These are phyloP conservation scores for Plenodomus tracheiphilus DNA, from an alignment of 2,329 filamentous ascomycete genomes.

Conservation along the genomic window DNA sequence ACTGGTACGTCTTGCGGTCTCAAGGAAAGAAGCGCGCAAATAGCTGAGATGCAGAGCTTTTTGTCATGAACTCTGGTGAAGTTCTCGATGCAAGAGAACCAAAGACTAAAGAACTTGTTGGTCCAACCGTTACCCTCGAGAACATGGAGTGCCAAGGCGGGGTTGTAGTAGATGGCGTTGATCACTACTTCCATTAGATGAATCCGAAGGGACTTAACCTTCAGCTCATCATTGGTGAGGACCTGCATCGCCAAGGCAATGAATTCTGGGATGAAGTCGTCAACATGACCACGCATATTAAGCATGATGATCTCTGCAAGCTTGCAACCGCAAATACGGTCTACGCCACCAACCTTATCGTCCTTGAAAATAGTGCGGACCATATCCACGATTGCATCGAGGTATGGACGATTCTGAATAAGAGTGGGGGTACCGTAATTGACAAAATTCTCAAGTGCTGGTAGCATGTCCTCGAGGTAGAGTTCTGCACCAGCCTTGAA, in stretches of 20 bases:
- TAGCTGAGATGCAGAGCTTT: conserved; percentile 95
- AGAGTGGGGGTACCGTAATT: conserved; percentile 85
- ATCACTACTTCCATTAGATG: conserved; percentile 99
- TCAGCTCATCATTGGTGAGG: conserved; percentile 73
- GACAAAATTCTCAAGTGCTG: conserved; percentile 96
- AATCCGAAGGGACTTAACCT: conserved; percentile 91
- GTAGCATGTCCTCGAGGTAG: conserved; percentile 96
- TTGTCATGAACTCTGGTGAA: conserved; percentile 97
- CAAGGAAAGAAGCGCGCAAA: conserved; percentile 80
- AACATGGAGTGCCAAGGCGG: conserved; percentile 77
- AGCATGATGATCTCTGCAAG: conserved; percentile 97
- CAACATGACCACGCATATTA: conserved; percentile 84
- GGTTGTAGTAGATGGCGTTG: conserved; percentile 98
- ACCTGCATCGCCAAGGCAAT: conserved; percentile 86
- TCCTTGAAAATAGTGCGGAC: conserved; percentile 93
- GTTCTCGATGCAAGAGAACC: conserved; percentile 94
- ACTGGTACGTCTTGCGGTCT: conserved; percentile 79
- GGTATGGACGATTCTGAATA: conserved; percentile 80
- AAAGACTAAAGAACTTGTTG: conserved; percentile 97
- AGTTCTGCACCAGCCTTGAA: conserved; percentile 97
- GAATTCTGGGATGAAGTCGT: conserved; percentile 86
- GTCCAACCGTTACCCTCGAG: conserved; percentile 94
- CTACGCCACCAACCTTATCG: conserved; percentile 87
- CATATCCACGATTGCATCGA: conserved; percentile 89
- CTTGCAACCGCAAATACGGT: conserved; percentile 96